Conservation (phyloP, 768 basidiomycete genomes). For the Pulveroboletus frians region DNA sequence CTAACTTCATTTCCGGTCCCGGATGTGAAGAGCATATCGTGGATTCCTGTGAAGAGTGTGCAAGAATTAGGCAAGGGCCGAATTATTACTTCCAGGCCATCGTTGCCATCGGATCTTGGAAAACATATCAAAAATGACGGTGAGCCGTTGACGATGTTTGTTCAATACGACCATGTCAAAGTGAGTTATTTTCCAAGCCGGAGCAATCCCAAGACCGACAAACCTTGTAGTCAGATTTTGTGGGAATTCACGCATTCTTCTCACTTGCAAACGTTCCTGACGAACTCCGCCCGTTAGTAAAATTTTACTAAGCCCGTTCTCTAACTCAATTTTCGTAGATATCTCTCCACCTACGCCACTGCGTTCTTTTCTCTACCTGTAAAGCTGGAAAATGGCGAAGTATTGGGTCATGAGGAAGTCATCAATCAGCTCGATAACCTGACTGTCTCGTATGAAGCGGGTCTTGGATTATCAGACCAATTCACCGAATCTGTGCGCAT, state of each 20-base stretch:
- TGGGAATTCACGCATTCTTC: constrained; percentile 73
- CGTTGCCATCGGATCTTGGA: constrained; percentile 43
- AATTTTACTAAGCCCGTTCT: constrained; percentile 22
- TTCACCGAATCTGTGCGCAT: constrained; percentile 75
- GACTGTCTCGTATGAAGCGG: constrained; percentile 81
- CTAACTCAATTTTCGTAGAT: constrained; percentile 39
- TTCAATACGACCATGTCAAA: constrained; percentile 91
- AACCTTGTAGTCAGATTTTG: constrained; percentile 76
- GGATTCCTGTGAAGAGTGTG: constrained; percentile 73
- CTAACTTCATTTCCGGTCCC: constrained; percentile 87
- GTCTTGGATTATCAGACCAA: constrained; percentile 55
- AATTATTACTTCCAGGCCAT: constrained; percentile 21
- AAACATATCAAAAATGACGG: constrained; percentile 67
- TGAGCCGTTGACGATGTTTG: constrained; percentile 71
- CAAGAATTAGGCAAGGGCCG: constrained; percentile 60
- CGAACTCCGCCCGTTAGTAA: constrained; percentile 59
- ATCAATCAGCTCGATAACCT: constrained; percentile 86
- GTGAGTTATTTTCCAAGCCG: constrained; percentile 34
- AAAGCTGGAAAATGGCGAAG: constrained; percentile 59
- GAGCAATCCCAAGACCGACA: background rate
- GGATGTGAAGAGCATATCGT: constrained; percentile 82
- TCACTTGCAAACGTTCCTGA: constrained; percentile 70
- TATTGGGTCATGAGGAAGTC: constrained; percentile 81
- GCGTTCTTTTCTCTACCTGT: constrained; percentile 90
- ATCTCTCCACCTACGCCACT: constrained; percentile 70